Base-by-base conservation (phyloP, 768 basidiomycete genomes). In the Podaxis rugospora region DNA sequence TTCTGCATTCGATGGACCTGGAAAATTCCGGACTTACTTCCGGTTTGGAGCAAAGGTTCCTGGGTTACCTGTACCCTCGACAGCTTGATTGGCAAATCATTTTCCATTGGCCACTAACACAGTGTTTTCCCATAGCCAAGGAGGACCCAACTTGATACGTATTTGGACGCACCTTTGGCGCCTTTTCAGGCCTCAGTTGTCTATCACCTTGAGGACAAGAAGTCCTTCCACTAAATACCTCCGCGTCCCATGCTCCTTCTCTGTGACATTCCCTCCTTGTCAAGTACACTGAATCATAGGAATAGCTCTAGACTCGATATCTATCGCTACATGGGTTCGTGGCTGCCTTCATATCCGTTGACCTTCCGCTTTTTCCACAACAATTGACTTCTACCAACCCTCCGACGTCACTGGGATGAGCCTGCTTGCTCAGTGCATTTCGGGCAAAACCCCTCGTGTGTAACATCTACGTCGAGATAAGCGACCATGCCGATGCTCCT, bases 401-500 rank as follows among this genome's bases (percentile, higher is more conserved):
- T 37, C n/a, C 35, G n/a, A 18, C 9, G 7, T 25, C 21, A 14
- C 27, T 49, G 23, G 25, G 47, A 23, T 11, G 21, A 23, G 5
- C 23, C 47, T 27, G 13, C n/a, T 14, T 35, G 27, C 14, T 47
- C 28, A 55, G 21, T 36, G 36, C 59, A 61, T 14, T 27, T 18
- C 10, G 59, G 44, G 49, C 59, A 61, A 39, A 25, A 37, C 9
- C 21, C 23, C 27, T 61, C 18, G 44, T 61, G 52, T 27, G 59
- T 61, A 37, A 61, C 32, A 40, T 61, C 59, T 61, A 21, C 21
- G 37, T 16, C 11, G 18, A 61, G 42, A 35, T 61, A 35, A 54
- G 35, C 46, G 25, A 49, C 9, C 4, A 16, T 10, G 13, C 5
- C 25, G 4, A 47, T 16, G 13, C 6, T 25, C 46, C 23, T 21